Evolutionary conservation across 2,329 filamentous ascomycete species (phyloP).

Genomic region (Arthrobotrys sinensis): DNA sequence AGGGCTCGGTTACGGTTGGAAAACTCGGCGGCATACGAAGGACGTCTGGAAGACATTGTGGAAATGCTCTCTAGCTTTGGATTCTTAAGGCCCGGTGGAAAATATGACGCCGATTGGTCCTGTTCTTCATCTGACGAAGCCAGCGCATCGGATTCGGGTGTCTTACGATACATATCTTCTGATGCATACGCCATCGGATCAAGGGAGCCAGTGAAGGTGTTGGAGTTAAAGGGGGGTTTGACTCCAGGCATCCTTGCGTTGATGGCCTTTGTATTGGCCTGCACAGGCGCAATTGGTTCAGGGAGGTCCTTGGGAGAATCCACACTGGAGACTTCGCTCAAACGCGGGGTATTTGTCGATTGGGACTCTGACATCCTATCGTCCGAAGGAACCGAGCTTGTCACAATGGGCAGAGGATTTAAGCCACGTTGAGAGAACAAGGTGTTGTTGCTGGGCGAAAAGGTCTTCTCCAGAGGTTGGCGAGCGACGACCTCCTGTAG

Average conservation of each 20-base stretch:
- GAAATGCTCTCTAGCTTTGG: conserved; percentile 70
- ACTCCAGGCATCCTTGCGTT: conserved; percentile 59
- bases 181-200: conserved; percentile 59
- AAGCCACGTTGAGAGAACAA: conserved; percentile 60
- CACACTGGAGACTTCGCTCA: conserved; percentile 64
- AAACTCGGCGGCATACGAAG: conserved; percentile 88
- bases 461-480: conserved; percentile 58
- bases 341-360: conserved; percentile 64
- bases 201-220: conserved; percentile 56
- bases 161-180: conserved; percentile 74
- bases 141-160: conserved; percentile 92
- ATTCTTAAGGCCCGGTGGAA: conserved; percentile 70
- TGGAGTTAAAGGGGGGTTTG: conserved; percentile 58
- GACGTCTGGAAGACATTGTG: conserved; percentile 74
- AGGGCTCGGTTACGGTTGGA: conserved; percentile 79
- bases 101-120: conserved; percentile 75
- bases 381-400: conserved; percentile 54
- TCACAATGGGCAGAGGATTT: conserved; percentile 59
- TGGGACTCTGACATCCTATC: conserved; percentile 61
- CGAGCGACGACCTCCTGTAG: conserved; percentile 59
- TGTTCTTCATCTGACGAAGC: conserved; percentile 94
- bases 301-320: conserved; percentile 63
- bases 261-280: conserved; percentile 45
- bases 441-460: conserved; percentile 50
- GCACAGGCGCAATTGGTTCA: conserved; percentile 60